These are phyloP conservation scores for Xerocomellus dryophilus DNA, from an alignment of 768 basidiomycete genomes.

Conservation along the genomic window DNA sequence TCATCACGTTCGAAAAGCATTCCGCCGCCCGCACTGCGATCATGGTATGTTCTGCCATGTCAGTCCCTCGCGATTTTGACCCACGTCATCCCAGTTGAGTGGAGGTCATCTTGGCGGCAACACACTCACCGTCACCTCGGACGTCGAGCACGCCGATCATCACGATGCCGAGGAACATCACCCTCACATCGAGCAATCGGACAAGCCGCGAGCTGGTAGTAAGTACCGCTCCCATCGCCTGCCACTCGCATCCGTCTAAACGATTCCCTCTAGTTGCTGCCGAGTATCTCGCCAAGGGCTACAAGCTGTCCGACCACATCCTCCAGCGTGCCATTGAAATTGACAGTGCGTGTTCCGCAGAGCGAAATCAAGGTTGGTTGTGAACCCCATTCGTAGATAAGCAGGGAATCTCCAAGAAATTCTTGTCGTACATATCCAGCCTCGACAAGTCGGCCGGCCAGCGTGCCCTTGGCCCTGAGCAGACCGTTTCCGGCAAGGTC, in stretches of 20 bases:
- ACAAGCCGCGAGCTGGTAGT: conserved; percentile 91
- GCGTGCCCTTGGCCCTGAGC: conserved; percentile 71
- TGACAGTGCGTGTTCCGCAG: conserved; percentile 46
- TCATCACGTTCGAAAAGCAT: conserved; percentile 79
- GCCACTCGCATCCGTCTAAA: neutral
- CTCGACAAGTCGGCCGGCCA: conserved; percentile 71
- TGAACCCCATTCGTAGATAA: conserved; percentile 42
- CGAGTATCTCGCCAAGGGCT: conserved; percentile 91
- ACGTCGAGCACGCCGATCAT: conserved; percentile 56
- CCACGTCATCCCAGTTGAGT: conserved; percentile 47
- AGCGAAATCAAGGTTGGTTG: neutral
- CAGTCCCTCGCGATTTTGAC: neutral
- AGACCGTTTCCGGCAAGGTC: conserved; percentile 76
- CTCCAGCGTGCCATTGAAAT: conserved; percentile 78
- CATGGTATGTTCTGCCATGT: conserved; percentile 48
- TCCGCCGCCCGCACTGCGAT: conserved; percentile 83
- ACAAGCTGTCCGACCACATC: conserved; percentile 73
- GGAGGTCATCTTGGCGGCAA: conserved; percentile 75
- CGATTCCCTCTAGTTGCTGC: conserved; percentile 62
- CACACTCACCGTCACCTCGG: conserved; percentile 67
- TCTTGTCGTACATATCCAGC: conserved; percentile 72
- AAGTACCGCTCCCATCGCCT: conserved; percentile 22
- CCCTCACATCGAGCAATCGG: conserved; percentile 65
- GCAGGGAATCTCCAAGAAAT: conserved; percentile 84
- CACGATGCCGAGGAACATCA: conserved; percentile 40